Conservation (phyloP, 1,284 basidiomycete genomes). For the Ceratobasidium sp. region DNA sequence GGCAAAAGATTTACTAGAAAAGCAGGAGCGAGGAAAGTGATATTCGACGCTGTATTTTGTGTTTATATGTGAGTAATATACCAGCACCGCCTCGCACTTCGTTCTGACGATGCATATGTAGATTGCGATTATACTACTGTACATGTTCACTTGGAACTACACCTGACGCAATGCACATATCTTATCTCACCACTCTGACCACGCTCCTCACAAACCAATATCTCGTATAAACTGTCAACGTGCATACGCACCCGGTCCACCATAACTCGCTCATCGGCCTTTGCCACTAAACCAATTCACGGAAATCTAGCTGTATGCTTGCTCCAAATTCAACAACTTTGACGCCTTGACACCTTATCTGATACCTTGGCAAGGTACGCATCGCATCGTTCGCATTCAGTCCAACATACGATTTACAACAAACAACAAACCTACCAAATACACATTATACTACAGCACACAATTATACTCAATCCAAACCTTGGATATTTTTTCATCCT, state of each 20-base stretch:
- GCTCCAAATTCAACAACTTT: background rate
- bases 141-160: background rate
- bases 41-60: background rate
- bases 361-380: background rate
- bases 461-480: background rate
- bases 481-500: background rate
- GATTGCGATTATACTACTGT: background rate
- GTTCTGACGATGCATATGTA: background rate
- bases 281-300: background rate
- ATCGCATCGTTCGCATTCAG: background rate
- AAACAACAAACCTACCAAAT: background rate
- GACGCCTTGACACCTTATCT: background rate
- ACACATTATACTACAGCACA: background rate
- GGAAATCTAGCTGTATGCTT: background rate
- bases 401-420: background rate
- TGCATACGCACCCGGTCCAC: background rate
- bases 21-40: constrained; percentile 60
- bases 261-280: too few species aligned
- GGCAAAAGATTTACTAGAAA: constrained; percentile 86
- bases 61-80: background rate
- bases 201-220: background rate
- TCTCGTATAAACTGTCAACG: background rate
- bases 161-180: background rate
- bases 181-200: background rate
- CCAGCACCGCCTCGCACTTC: background rate